Base-by-base conservation (phyloP, 768 basidiomycete species). In the Tulasnella sp. region DNA sequence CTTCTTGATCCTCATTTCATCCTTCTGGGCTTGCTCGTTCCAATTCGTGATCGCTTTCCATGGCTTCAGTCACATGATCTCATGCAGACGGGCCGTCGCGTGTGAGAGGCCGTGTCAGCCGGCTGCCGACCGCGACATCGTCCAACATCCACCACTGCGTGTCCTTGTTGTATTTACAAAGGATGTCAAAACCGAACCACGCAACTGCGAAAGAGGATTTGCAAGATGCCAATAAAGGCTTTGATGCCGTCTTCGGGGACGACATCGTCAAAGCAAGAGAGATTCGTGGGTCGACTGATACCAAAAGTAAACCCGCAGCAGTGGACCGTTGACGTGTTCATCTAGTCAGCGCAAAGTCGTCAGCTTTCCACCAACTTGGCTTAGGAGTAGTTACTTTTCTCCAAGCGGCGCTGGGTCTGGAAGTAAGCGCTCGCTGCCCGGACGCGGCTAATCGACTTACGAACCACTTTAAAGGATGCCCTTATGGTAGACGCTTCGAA, bases 401-500 rank as follows among this genome's bases (percentile, higher is more conserved):
- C 64, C 90, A 93, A 81, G 93, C 92, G 0, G 91, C 90, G 0
- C 83, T 93, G 17, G 91, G 91, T n/a, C 89, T 93, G 89, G 93
- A 94, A 87, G 91, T 90, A 45, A 81, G 45, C 7, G 64, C 22
- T 64, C 54, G 49, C 70, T n/a, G 8, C 19, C 39, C 2, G 34
- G 22, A 11, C 71, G 39, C 8, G 11, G 39, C 11, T 70, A 12
- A 12, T 58, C 49, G 14, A 70, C 70, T 69, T 31, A 31, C 34
- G n/a, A 39, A 74, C 45, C 64, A 64, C 17, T 49, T 54, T 74
- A 68, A 31, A 91, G 91, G 81, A 86, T 0, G 88, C 85, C 38
- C 81, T 91, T 42, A 89, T 94, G 85, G 83, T 86, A 9, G 90
- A 92, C 79, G 92, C 93, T 0, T 83, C 86, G 3, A 82, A 83